Base-by-base conservation (phyloP, 345 rosid species). In the Rhodamnia argentea region DNA sequence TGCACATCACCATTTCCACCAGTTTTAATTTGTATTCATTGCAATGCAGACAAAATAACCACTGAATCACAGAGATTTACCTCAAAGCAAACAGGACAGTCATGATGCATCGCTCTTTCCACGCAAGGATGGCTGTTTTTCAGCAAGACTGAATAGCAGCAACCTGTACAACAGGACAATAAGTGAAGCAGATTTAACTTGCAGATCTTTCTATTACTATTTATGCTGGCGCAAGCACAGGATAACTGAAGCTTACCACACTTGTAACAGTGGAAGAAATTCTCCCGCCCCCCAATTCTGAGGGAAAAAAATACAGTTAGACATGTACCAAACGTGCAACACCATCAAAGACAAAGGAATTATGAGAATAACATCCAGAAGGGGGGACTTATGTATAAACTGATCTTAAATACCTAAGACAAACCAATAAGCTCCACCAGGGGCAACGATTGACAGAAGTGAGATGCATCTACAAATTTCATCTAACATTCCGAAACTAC, bases 91-190 rank as follows among this genome's bases (percentile, higher is more conserved):
- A 96, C 94, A 24, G 98, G 98, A 75, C 99, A 96, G 62, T 95
- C 95, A 32, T 94, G 99, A 88, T 95, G 99, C 99, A 96, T 95
- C n/a, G 99, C 99, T 82, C 98, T 95, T 88, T 96, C 99, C n/a
- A 96, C 94, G 60, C 98, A 96, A 47, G 95, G 95, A 86, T 96
- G 99, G 87, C 94, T 90, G 74, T 95, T 88, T 86, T 93, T 92
- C 88, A 94, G 91, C 83, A 90, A 91, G 84, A 89, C 89, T 12
- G 98, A 94, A 90, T 93, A 94, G 93, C 99, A 96, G 88, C 99
- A 96, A 57, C 99, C 99, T 96, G 85, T 18, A 83, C 52, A 32
- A 37, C 44, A 37, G 32, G n/a, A 37, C 47, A 52, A 27, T 16
- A 40, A 74, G 26, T 7, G 44, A 70, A 20, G 55, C 84, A 51